These are phyloP conservation scores for Mrakia frigida DNA, from an alignment of 768 basidiomycete species.

Conservation along the genomic window DNA sequence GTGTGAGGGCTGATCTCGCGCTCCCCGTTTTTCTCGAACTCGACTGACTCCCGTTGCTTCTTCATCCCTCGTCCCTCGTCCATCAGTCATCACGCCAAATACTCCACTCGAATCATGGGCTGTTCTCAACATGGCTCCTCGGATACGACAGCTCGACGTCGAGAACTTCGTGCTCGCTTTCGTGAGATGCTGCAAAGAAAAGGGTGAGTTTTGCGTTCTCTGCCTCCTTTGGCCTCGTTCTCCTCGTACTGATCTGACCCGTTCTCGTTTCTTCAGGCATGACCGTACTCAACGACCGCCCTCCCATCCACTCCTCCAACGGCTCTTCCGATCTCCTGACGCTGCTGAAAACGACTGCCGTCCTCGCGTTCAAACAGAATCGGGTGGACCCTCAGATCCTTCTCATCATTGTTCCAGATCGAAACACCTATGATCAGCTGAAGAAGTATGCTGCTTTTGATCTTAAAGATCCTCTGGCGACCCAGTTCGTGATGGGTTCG, in stretches of 20 bases:
- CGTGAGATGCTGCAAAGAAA: background rate
- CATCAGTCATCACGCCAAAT: background rate
- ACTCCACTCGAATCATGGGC: background rate
- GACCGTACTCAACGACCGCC: background rate
- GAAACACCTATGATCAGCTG: conserved; percentile 6
- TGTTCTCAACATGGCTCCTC: background rate
- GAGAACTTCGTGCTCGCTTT: background rate
- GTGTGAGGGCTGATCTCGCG: background rate
- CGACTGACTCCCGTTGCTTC: no score
- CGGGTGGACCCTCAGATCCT: background rate
- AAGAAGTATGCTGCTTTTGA: background rate
- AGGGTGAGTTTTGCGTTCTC: no score
- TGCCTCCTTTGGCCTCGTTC: no score
- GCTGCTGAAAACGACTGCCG: background rate
- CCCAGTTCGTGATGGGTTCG: conserved; percentile 17
- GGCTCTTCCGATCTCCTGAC: background rate
- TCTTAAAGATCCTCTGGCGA: background rate
- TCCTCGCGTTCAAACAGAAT: background rate
- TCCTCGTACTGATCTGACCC: no score
- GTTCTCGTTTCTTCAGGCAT: no score
- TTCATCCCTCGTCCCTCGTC: no score
- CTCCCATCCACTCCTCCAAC: background rate
- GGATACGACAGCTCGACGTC: background rate
- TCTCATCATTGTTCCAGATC: conserved; percentile 15
- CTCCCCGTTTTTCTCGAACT: no score